These are phyloP conservation scores for Botrytis sinoallii DNA, from an alignment of 2,329 filamentous ascomycete species.

Conservation along the genomic window DNA sequence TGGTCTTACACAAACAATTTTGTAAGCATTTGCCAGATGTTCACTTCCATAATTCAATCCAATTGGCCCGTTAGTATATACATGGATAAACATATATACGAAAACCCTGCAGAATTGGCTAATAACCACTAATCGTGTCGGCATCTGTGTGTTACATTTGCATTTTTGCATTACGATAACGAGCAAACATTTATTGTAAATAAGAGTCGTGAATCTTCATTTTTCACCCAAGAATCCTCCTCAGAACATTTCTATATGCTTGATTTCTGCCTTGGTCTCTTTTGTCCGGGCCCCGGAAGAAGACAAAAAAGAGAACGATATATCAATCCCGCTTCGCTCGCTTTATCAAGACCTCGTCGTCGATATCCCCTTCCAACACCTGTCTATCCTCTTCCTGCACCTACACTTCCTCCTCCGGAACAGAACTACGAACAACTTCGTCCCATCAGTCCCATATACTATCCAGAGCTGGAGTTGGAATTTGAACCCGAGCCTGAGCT, in stretches of 20 bases:
- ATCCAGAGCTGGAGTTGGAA: neutral
- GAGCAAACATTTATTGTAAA: neutral
- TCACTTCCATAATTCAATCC: neutral
- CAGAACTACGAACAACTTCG: neutral
- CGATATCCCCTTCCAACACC: neutral
- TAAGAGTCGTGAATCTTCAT: neutral
- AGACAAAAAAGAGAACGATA: conserved; percentile 3
- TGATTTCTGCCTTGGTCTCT: conserved; percentile 12
- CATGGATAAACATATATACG: neutral
- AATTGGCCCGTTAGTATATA: neutral
- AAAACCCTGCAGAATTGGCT: neutral
- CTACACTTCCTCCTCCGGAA: neutral
- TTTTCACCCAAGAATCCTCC: neutral
- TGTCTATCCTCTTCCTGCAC: neutral
- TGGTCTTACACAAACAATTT: conserved; percentile 4
- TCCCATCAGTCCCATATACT: neutral
- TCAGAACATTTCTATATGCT: conserved; percentile 1
- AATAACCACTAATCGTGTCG: neutral
- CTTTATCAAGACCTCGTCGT: neutral
- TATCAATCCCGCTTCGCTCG: neutral
- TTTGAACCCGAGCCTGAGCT: neutral
- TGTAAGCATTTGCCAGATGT: neutral
- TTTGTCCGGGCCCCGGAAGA: conserved; percentile 15
- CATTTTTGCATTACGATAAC: neutral
- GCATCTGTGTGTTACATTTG: neutral